Percentiles rank a stretch among this genome's conserved stretches.
Conservation (phyloP, 2,329 filamentous ascomycete species). For the Aspergillus luchuensis region DNA sequence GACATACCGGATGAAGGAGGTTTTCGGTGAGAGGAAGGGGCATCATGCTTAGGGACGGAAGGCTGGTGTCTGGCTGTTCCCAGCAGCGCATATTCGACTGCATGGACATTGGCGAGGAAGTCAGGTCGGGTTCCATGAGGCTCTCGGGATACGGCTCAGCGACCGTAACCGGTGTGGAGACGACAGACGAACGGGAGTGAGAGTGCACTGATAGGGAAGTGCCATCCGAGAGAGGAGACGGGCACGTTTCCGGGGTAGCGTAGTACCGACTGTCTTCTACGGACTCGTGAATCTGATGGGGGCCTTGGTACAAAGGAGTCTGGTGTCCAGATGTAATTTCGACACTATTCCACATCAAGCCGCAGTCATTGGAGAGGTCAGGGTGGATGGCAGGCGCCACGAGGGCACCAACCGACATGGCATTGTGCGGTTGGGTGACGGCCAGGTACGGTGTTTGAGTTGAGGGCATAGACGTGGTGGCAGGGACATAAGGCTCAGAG, state of each 20-base stretch:
- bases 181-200: conserved; percentile 35
- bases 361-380: conserved; percentile 34
- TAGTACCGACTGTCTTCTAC: conserved; percentile 46
- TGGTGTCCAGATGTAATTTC: conserved; percentile 37
- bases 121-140: conserved; percentile 35
- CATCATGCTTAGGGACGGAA: conserved; percentile 37
- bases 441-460: conserved; percentile 28
- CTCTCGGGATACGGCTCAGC: conserved; percentile 40
- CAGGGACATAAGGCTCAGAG: conserved; percentile 25
- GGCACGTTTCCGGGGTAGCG: conserved; percentile 47
- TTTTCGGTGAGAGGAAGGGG: conserved; percentile 38
- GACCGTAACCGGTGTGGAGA: conserved; percentile 36
- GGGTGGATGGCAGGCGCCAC: conserved; percentile 38
- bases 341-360: conserved; percentile 40
- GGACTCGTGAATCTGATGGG: conserved; percentile 39
- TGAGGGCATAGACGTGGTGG: conserved; percentile 28
- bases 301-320: conserved; percentile 30
- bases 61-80: conserved; percentile 33
- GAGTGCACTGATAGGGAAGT: conserved; percentile 36
- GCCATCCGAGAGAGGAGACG: conserved; percentile 45
- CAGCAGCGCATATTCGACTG: conserved; percentile 35
- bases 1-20: conserved; percentile 42
- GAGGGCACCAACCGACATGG: conserved; percentile 42
- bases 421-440: conserved; percentile 31
- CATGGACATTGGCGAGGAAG: conserved; percentile 38